phyloP scores from a whole-genome alignment of 164 flowering plant genomes.

The Stephania yunnanensis region DNA sequence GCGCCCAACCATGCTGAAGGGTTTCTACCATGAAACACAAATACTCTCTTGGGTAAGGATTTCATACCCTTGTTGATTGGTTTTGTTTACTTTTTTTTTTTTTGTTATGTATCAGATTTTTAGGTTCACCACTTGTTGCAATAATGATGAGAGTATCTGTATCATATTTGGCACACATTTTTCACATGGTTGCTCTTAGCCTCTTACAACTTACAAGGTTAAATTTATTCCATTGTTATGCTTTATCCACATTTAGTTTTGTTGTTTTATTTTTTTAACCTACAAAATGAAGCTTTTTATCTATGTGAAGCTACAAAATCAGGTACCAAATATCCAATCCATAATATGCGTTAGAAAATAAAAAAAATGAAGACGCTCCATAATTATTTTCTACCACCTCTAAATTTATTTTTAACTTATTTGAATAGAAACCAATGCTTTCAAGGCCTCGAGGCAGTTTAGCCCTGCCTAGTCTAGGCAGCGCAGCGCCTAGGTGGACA shows the following conservation, averaged over 20 bases:
- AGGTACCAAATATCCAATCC: no score
- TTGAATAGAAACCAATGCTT: no score
- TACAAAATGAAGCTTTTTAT: neutral
- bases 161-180: neutral
- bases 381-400: no score
- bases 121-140: neutral
- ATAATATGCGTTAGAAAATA: no score
- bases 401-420: neutral
- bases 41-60: conserved; percentile 81
- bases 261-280: neutral
- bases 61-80: neutral
- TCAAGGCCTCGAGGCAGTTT: no score
- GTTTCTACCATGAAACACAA: conserved; percentile 97
- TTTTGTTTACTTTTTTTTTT: neutral
- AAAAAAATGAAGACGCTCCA: no score
- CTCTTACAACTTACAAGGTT: neutral
- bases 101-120: neutral
- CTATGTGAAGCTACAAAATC: no score
- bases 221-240: no score
- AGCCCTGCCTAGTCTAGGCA: no score
- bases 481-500: no score
- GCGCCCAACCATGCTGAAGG: conserved; percentile 92
- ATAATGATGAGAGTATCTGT: neutral
- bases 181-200: neutral
- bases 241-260: no score